Conservation (phyloP, 352 stramenopile genomes). For the Halophytophthora batemanensis region DNA sequence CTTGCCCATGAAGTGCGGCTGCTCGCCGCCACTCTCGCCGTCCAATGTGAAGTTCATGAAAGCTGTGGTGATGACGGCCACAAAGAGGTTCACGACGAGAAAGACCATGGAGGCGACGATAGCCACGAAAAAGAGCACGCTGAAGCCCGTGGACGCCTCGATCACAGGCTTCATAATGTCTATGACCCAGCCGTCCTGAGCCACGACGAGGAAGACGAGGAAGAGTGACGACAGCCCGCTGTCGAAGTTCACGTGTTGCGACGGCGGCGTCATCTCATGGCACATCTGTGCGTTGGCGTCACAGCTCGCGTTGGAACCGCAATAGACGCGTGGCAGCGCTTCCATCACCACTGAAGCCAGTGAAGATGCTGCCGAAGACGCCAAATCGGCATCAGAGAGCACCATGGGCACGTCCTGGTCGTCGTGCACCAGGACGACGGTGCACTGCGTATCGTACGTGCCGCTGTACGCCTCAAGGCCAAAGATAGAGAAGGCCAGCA, state of each 20-base stretch:
- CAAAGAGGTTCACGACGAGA: constrained; percentile 79
- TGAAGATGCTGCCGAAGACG: constrained; percentile 14
- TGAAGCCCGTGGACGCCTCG: constrained; percentile 51
- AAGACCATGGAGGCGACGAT: constrained; percentile 80
- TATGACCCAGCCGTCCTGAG: constrained; percentile 71
- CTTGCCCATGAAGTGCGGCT: constrained; percentile 46
- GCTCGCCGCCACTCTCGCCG: constrained; percentile 32
- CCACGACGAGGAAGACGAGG: constrained; percentile 77
- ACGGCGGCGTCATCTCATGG: constrained; percentile 25
- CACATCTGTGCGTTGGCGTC: constrained; percentile 34
- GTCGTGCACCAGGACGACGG: constrained; percentile 5
- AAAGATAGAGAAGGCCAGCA: constrained; percentile 80
- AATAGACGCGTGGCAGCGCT: constrained; percentile 52
- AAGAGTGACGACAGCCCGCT: constrained; percentile 63
- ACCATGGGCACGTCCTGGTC: background rate
- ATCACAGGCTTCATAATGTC: constrained; percentile 81
- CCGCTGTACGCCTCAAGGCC: constrained; percentile 63
- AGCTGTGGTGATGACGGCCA: constrained; percentile 78
- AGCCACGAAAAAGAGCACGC: constrained; percentile 61
- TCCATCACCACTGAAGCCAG: constrained; percentile 13
- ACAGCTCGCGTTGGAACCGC: constrained; percentile 42
- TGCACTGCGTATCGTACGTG: constrained; percentile 53
- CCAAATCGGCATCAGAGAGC: constrained; percentile 6
- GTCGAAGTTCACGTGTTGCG: constrained; percentile 69
- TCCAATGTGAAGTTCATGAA: constrained; percentile 83